These are phyloP conservation scores for Saxophila tyrrhenica DNA, from an alignment of 495 filamentous ascomycete species.

Conservation along the genomic window DNA sequence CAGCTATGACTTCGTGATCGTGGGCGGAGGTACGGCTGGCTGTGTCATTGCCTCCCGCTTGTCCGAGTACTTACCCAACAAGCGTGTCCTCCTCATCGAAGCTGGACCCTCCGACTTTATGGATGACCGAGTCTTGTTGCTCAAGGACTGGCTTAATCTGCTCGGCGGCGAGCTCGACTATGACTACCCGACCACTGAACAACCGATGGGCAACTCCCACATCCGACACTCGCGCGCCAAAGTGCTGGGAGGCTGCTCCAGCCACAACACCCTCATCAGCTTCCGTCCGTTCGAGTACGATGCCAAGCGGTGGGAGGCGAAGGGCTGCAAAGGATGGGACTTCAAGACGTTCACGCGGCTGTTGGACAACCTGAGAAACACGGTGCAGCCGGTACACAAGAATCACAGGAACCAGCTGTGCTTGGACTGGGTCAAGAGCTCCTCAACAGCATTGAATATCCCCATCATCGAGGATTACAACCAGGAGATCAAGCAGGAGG, in stretches of 20 bases:
- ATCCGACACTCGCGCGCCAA: slow-evolving; percentile 78
- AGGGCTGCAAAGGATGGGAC: slow-evolving; percentile 66
- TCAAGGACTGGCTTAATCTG: slow-evolving; percentile 68
- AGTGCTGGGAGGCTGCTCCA: slow-evolving; percentile 75
- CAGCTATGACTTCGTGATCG: slow-evolving; percentile 75
- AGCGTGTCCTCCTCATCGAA: slow-evolving; percentile 33
- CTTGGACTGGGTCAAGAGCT: slow-evolving; percentile 69
- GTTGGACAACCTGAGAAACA: slow-evolving; percentile 65
- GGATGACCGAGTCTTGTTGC: slow-evolving; percentile 58
- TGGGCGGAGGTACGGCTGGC: slow-evolving; percentile 80
- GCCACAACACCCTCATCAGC: slow-evolving; percentile 77
- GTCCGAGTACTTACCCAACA: slow-evolving; percentile 33
- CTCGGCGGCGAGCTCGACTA: slow-evolving; percentile 75
- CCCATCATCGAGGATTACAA: slow-evolving; percentile 75
- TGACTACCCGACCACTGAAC: slow-evolving; percentile 76
- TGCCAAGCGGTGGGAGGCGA: slow-evolving; percentile 56
- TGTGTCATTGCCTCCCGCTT: slow-evolving; percentile 69
- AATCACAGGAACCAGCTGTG: slow-evolving; percentile 73
- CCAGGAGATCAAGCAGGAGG: slow-evolving; percentile 54
- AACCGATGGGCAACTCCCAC: slow-evolving; percentile 65
- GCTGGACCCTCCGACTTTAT: slow-evolving; percentile 43
- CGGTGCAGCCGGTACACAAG: slow-evolving; percentile 65
- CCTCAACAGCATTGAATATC: slow-evolving; percentile 59
- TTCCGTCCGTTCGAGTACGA: slow-evolving; percentile 78
- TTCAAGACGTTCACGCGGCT: slow-evolving; percentile 67